Base-by-base conservation (phyloP, 73 alveolate genomes). In the Paramecium bursaria region DNA sequence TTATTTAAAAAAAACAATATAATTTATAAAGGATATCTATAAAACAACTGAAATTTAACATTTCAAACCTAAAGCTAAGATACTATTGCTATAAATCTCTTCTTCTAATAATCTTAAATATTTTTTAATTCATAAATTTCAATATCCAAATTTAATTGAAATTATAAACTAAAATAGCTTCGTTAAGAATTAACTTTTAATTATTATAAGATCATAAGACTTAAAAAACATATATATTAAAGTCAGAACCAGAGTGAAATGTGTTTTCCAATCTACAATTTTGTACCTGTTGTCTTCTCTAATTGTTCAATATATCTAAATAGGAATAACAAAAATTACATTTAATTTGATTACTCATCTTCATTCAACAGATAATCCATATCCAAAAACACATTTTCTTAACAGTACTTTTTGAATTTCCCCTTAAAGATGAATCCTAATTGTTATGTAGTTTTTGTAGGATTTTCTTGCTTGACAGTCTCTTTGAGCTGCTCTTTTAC, bases 381-480 rank as follows among this genome's bases (percentile, higher is more conserved):
- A 11, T 67, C 46, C 22, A 39, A 53, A 67, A 67, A 67, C 10
- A 67, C 82, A 67, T 31, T 67, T 15, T 67, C 82, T 39, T 42
- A 17, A 67, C 44, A 67, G 44, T 39, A 67, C 14, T 42, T 42
- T 67, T 67, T 1, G 6, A 67, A 47, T 21, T 67, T 67, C 23
- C 82, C 82, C 44, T 67, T 3, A 10, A 67, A 15, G 22, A 67
- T 67, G 21, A 67, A 67, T 6, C 44, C 50, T 42, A 25, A 44
- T 44, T 67, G 44, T 21, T 67, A 7, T 1, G 53, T 23, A 15
- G 82, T 19, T 21, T 67, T 67, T 3, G 53, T 31, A 15, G 13
- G 44, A 42, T 25, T 25, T 19, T 67, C 82, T 19, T 42, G 33
- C 21, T 19, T 25, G 23, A 67, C 55, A 39, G 33, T 35, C 10